These are phyloP conservation scores for Datura wrightii DNA, from an alignment of 257 asterid genomes.

Conservation along the genomic window DNA sequence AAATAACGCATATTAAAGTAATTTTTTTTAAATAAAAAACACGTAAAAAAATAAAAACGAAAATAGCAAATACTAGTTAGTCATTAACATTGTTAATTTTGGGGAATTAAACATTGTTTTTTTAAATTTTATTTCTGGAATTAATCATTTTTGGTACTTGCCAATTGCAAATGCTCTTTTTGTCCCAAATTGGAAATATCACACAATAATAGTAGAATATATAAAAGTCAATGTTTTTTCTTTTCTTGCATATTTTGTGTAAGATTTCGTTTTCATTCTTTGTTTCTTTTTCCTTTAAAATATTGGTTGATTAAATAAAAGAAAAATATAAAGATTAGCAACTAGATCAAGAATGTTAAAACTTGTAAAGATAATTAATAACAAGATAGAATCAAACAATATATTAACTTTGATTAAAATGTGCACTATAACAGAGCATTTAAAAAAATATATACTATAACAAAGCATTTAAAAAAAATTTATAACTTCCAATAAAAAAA, in stretches of 20 bases:
- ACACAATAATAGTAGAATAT: neutral
- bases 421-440: too few relatives aligned
- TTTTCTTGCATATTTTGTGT: neutral
- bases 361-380: neutral
- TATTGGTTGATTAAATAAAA: neutral
- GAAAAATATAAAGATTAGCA: neutral
- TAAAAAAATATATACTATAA: too few relatives aligned
- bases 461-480: too few relatives aligned
- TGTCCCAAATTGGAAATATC: conserved; percentile 4
- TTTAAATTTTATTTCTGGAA: too few relatives aligned
- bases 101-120: neutral
- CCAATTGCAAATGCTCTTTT: neutral
- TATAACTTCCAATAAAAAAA: neutral
- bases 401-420: too few relatives aligned
- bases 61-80: neutral
- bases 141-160: neutral
- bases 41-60: neutral
- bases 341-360: conserved; percentile 6
- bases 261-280: neutral
- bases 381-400: neutral
- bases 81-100: neutral
- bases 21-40: neutral
- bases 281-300: neutral
- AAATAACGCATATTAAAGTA: neutral
- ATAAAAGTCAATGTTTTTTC: neutral